These are phyloP conservation scores for Tuber magnatum DNA, from an alignment of 495 filamentous ascomycete species.

Conservation along the genomic window DNA sequence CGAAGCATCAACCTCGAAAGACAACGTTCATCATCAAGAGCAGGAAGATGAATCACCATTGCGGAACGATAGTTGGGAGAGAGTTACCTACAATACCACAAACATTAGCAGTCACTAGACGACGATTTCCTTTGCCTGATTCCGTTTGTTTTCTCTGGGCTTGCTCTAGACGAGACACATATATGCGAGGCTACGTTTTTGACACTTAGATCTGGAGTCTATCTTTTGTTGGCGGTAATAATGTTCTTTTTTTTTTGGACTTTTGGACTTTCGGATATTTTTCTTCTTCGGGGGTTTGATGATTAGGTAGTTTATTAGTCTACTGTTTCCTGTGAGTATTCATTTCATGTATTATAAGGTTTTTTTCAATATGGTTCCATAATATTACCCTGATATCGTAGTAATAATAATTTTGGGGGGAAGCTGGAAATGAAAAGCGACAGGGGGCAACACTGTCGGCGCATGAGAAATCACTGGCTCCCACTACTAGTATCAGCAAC, in stretches of 20 bases:
- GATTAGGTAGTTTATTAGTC: neutral
- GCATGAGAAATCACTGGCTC: neutral
- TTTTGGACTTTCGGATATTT: too few species aligned
- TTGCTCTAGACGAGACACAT: neutral
- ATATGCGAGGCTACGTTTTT: neutral
- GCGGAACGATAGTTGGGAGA: conserved; percentile 26
- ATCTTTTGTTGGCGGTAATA: neutral
- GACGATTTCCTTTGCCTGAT: neutral
- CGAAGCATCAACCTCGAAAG: conserved; percentile 25
- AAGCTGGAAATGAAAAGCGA: neutral
- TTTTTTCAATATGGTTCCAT: neutral
- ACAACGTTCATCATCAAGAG: conserved; percentile 3
- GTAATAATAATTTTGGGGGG: neutral
- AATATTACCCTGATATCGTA: neutral
- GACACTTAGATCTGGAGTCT: neutral
- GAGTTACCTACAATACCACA: conserved; percentile 27
- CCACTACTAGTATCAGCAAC: neutral
- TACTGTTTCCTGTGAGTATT: neutral
- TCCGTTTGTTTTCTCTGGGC: neutral
- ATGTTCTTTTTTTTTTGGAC: too few species aligned
- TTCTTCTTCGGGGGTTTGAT: neutral
- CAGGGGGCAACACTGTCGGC: neutral
- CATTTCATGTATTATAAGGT: conserved; percentile 3
- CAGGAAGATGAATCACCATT: conserved; percentile 32
- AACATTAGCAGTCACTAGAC: neutral